Percentiles rank a stretch among this genome's conserved stretches.
Evolutionary conservation across 148 eudicot genomes (phyloP).

Genomic region (Vaccinium corymbosum): DNA sequence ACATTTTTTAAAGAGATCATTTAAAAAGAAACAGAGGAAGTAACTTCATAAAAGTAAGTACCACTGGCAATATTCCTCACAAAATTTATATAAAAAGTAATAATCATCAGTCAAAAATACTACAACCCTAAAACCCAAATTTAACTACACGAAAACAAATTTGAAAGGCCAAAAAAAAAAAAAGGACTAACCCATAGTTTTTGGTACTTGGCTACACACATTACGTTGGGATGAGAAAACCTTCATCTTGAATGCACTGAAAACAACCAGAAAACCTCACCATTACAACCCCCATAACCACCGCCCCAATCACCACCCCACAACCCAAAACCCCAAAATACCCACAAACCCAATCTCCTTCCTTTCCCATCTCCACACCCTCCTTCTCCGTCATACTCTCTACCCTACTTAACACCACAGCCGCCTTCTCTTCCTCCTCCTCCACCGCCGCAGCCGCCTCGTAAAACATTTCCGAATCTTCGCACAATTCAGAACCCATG

Average conservation of each 20-base stretch:
- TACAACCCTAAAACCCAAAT: background rate
- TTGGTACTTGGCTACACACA: too few relatives aligned
- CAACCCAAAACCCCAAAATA: conserved; percentile 7
- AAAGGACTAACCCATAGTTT: too few relatives aligned
- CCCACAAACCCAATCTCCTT: background rate
- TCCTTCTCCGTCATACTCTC: background rate
- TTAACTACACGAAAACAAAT: background rate
- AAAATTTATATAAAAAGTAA: too few relatives aligned
- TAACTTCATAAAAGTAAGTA: background rate
- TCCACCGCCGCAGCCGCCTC: conserved; percentile 2
- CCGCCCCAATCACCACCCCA: conserved; percentile 14
- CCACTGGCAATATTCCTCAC: background rate
- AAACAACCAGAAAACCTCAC: background rate
- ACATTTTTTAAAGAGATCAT: too few relatives aligned
- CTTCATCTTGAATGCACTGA: background rate
- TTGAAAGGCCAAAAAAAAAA: background rate
- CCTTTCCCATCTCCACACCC: background rate
- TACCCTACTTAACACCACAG: background rate
- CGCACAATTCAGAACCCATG: background rate
- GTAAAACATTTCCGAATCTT: background rate
- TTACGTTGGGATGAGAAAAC: background rate
- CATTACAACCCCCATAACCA: background rate
- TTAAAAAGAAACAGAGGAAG: too few relatives aligned
- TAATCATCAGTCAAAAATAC: background rate
- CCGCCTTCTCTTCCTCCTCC: background rate